A percentile compares a stretch with the other conserved stretches of the same genome.
phyloP scores from a whole-genome alignment of 2,329 filamentous ascomycete species.

The Niveomyces coronatus region DNA sequence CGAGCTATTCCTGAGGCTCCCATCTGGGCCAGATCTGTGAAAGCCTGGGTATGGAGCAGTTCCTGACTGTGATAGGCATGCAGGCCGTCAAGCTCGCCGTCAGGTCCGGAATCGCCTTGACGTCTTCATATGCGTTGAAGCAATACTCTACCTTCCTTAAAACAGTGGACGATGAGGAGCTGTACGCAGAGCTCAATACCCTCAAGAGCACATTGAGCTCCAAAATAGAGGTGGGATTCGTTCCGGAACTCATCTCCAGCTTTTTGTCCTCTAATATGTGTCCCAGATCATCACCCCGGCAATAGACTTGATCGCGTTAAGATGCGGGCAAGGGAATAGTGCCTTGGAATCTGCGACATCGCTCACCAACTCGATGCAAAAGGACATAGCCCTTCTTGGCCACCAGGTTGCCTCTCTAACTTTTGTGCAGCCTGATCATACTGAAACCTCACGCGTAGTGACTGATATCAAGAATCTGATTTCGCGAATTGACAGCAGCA shows the following conservation, averaged over 20 bases:
- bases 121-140: conserved; percentile 72
- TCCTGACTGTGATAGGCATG: conserved; percentile 40
- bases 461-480: conserved; percentile 66
- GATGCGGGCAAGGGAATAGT: conserved; percentile 49
- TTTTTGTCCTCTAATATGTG: conserved; percentile 5
- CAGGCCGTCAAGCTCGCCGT: conserved; percentile 92
- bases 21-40: background rate
- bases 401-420: conserved; percentile 63
- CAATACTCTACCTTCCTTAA: conserved; percentile 72
- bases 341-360: conserved; percentile 73
- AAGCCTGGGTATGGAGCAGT: conserved; percentile 53
- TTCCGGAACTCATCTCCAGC: conserved; percentile 5
- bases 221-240: conserved; percentile 65
- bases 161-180: conserved; percentile 60
- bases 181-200: conserved; percentile 55
- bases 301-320: conserved; percentile 86
- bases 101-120: conserved; percentile 74
- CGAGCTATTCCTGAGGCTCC: no score
- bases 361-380: conserved; percentile 71
- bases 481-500: conserved; percentile 74
- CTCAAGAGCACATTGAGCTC: conserved; percentile 67
- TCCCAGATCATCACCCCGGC: conserved; percentile 72
- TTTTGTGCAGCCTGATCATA: conserved; percentile 42
- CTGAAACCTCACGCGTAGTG: conserved; percentile 31
- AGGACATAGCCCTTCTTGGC: conserved; percentile 73